Evolutionary conservation across 2,329 filamentous ascomycete species (phyloP).

Genomic region (Colletotrichum falcatum): DNA sequence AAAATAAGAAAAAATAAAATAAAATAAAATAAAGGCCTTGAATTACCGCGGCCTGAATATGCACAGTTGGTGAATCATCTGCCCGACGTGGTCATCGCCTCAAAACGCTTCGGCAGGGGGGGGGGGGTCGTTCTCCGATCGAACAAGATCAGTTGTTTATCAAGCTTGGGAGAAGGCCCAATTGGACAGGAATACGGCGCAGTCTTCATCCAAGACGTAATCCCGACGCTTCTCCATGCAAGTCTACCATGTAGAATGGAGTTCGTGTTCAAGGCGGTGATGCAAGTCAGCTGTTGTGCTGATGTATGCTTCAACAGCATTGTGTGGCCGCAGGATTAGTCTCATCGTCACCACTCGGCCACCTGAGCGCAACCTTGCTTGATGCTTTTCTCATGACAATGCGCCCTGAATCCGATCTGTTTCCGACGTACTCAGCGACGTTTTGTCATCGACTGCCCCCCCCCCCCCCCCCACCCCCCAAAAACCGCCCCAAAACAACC

Average conservation of each 20-base stretch:
- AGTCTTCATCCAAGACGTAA: background rate
- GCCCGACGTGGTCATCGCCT: background rate
- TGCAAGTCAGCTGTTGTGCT: background rate
- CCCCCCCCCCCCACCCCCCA: background rate
- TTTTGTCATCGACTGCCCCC: too few species aligned
- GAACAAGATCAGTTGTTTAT: background rate
- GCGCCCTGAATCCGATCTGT: background rate
- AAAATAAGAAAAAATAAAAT: too few species aligned
- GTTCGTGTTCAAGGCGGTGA: background rate
- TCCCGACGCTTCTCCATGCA: background rate
- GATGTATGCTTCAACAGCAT: background rate
- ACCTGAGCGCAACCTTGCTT: background rate
- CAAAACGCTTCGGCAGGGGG: background rate
- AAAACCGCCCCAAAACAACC: background rate
- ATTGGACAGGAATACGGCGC: background rate
- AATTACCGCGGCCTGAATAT: background rate
- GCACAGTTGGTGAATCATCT: background rate
- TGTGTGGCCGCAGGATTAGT: background rate
- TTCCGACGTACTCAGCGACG: background rate
- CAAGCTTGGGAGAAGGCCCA: background rate
- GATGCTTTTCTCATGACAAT: background rate
- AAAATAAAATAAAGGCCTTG: too few species aligned
- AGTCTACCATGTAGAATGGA: background rate
- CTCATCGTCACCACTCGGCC: background rate
- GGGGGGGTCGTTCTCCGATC: background rate